Conservation (phyloP, 306 rosid genomes). For the Ormosia semicastrata region DNA sequence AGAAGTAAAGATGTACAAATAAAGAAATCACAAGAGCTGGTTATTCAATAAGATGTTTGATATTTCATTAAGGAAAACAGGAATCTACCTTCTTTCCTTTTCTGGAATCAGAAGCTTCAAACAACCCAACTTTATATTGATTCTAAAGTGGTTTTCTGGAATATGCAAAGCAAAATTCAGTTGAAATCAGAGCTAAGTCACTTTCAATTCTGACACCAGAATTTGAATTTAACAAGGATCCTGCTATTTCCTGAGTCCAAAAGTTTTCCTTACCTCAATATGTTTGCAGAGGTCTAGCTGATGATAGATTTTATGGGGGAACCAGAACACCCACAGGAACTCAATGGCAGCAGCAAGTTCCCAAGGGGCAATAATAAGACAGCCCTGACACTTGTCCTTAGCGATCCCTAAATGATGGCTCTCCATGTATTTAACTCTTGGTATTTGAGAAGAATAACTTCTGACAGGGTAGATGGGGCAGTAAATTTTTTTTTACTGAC, state of each 20-base stretch:
- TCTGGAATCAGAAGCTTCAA: constrained; percentile 32
- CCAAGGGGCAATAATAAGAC: constrained; percentile 28
- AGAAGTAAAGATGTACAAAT: not conserved
- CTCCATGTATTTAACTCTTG: constrained; percentile 29
- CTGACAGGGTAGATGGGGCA: not conserved
- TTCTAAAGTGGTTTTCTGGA: constrained; percentile 35
- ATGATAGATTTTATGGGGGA: constrained; percentile 20
- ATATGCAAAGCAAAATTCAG: constrained; percentile 29
- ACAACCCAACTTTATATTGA: constrained; percentile 28
- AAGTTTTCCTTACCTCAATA: constrained; percentile 12
- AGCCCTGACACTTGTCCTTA: not conserved
- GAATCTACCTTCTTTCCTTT: constrained; percentile 23
- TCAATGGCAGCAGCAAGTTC: not conserved
- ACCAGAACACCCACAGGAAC: constrained; percentile 10
- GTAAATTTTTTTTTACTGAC: not conserved
- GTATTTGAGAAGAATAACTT: constrained; percentile 23
- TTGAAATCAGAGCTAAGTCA: not conserved
- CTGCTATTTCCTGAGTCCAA: not conserved
- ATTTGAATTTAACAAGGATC: not conserved
- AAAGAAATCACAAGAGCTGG: not conserved
- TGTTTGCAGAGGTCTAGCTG: not conserved
- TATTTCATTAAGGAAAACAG: constrained; percentile 3
- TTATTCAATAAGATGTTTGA: not conserved
- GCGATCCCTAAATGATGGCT: constrained; percentile 17
- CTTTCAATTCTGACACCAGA: not conserved